Percentiles rank a stretch among this genome's conserved stretches.
These are phyloP conservation scores for Somion occarium DNA, from an alignment of 1,284 basidiomycete species.

Conservation along the genomic window DNA sequence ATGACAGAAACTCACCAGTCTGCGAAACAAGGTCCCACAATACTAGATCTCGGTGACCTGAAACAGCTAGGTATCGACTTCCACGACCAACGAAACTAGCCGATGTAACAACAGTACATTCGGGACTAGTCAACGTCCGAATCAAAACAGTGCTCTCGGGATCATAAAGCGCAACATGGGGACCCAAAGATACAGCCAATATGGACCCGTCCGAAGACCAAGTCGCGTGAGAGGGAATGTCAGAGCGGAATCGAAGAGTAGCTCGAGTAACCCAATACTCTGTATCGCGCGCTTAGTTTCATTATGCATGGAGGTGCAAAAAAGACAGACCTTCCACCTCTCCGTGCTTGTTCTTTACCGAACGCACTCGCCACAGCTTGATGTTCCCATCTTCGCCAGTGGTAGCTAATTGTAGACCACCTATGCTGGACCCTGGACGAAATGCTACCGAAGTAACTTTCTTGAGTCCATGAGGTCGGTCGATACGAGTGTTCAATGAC, in stretches of 20 bases:
- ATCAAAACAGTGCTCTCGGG: slow-evolving; percentile 63
- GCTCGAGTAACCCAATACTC: slow-evolving; percentile 79
- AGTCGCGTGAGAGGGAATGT: slow-evolving; percentile 58
- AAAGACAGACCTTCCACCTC: slow-evolving; percentile 49
- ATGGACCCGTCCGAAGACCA: slow-evolving; percentile 90
- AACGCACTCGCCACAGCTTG: slow-evolving; percentile 68
- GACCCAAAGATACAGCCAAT: slow-evolving; percentile 69
- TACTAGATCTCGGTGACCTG: slow-evolving; percentile 48
- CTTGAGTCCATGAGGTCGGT: slow-evolving; percentile 77
- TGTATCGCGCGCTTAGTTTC: slow-evolving; percentile 31
- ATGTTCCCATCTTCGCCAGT: slow-evolving; percentile 65
- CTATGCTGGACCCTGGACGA: slow-evolving; percentile 35
- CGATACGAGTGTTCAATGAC: slow-evolving; percentile 88
- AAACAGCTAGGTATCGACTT: slow-evolving; percentile 60
- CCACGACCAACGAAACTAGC: slow-evolving; percentile 61
- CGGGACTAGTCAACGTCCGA: slow-evolving; percentile 58
- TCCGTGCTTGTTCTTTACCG: slow-evolving; percentile 37
- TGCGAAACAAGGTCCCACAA: slow-evolving; percentile 82
- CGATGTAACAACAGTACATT: slow-evolving; percentile 40
- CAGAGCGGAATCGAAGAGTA: slow-evolving; percentile 64
- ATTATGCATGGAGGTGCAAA: slow-evolving; percentile 4
- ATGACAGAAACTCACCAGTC: slow-evolving; percentile 43
- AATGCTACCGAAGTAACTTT: slow-evolving; percentile 72
- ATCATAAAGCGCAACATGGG: slow-evolving; percentile 77
- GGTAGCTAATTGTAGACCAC: slow-evolving; percentile 48